Evolutionary conservation across 768 basidiomycete species (phyloP).

Genomic region (Boletales sp.): DNA sequence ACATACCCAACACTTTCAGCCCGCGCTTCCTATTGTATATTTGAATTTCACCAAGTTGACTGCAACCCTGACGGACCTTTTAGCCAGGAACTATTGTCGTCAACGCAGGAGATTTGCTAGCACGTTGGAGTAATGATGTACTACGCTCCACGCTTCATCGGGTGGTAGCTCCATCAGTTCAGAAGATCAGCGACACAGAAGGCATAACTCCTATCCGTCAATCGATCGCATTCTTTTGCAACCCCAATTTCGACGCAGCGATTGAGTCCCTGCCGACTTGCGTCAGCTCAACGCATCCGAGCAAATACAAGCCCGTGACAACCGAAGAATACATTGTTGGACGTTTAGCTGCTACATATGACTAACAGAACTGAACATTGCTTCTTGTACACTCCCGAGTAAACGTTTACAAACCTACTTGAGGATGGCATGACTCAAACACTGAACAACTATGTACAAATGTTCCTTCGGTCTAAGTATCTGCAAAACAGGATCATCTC

Average conservation of each 20-base stretch:
- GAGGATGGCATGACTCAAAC: too few species aligned
- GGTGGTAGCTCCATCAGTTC: conserved; percentile 68
- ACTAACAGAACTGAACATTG: conserved; percentile 23
- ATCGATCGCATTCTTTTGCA: conserved; percentile 87
- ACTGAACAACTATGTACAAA: neutral
- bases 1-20: conserved; percentile 64
- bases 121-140: conserved; percentile 81
- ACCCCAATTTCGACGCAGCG: conserved; percentile 65
- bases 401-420: neutral
- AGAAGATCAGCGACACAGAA: conserved; percentile 46
- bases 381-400: neutral
- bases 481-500: neutral
- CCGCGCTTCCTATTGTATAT: conserved; percentile 73
- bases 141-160: conserved; percentile 79
- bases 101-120: conserved; percentile 77
- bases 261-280: conserved; percentile 73
- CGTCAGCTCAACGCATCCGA: conserved; percentile 36
- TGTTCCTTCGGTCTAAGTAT: neutral
- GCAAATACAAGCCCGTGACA: conserved; percentile 69
- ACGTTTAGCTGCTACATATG: conserved; percentile 58
- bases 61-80: conserved; percentile 2
- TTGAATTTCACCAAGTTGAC: neutral
- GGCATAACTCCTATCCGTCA: conserved; percentile 63
- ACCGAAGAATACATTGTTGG: conserved; percentile 77
- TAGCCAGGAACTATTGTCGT: conserved; percentile 81